Conservation (phyloP, 2,329 filamentous ascomycete genomes). For the Aspergillus piperis region DNA sequence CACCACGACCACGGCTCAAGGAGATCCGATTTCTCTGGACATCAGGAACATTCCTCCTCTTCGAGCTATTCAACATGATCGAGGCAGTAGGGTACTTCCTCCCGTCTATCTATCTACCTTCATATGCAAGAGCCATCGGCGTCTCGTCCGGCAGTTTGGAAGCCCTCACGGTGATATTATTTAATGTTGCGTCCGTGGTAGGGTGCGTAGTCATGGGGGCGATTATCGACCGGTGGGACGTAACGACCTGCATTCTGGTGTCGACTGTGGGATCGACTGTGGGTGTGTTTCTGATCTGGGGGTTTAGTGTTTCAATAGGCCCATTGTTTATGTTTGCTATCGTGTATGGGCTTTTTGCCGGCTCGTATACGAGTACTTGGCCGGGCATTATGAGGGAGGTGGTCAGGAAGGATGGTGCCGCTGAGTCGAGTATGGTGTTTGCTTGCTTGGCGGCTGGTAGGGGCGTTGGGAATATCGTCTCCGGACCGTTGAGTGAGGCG, state of each 20-base stretch:
- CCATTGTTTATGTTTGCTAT: constrained; percentile 46
- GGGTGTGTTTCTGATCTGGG: constrained; percentile 52
- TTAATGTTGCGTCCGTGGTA: constrained; percentile 35
- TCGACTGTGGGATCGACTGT: constrained; percentile 45
- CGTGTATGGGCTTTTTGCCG: constrained; percentile 50
- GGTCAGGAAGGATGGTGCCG: constrained; percentile 34
- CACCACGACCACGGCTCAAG: background rate
- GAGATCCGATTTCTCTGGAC: constrained; percentile 39
- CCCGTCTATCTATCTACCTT: constrained; percentile 42
- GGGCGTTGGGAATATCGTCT: constrained; percentile 54
- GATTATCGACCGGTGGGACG: constrained; percentile 46
- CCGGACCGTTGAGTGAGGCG: constrained; percentile 53
- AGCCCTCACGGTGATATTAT: constrained; percentile 34
- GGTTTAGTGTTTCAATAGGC: constrained; percentile 45
- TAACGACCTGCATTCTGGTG: constrained; percentile 43
- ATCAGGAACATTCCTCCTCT: constrained; percentile 46
- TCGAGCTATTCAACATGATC: constrained; percentile 48
- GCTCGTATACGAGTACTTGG: constrained; percentile 48
- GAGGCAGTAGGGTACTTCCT: constrained; percentile 42
- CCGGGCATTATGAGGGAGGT: constrained; percentile 49
- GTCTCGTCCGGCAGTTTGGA: constrained; percentile 20
- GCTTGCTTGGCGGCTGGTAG: constrained; percentile 52
- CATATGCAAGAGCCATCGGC: constrained; percentile 37
- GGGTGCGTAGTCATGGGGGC: constrained; percentile 38
- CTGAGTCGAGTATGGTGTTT: constrained; percentile 53